Evolutionary conservation across 495 filamentous ascomycete genomes (phyloP).

Genomic region (Apodospora peruviana): DNA sequence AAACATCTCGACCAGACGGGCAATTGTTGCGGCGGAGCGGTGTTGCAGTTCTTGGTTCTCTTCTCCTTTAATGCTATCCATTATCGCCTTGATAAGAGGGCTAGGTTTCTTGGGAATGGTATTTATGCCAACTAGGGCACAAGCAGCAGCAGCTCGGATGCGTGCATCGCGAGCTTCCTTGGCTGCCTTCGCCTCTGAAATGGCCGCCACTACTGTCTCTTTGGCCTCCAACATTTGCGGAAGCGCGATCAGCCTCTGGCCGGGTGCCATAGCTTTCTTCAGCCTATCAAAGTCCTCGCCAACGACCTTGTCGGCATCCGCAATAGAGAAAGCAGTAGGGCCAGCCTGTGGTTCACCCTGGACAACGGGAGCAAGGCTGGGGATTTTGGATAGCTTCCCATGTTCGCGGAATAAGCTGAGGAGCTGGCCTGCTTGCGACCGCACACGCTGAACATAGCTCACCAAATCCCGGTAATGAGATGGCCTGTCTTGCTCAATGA

Average conservation of each 20-base stretch:
- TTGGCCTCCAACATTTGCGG: conserved; percentile 71
- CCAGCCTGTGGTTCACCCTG: conserved; percentile 89
- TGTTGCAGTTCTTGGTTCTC: conserved; percentile 87
- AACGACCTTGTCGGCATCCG: conserved; percentile 80
- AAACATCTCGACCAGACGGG: conserved; percentile 78
- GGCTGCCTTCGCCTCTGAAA: conserved; percentile 69
- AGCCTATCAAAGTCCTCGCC: conserved; percentile 76
- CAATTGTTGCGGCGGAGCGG: conserved; percentile 78
- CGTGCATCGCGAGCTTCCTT: conserved; percentile 83
- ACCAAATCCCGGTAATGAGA: conserved; percentile 80
- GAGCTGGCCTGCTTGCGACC: conserved; percentile 83
- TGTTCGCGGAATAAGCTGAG: conserved; percentile 85
- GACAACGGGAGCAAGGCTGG: conserved; percentile 76
- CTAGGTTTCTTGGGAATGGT: conserved; percentile 87
- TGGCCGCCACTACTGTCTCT: conserved; percentile 58
- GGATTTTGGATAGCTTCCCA: conserved; percentile 73
- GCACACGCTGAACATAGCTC: conserved; percentile 78
- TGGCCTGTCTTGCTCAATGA: conserved; percentile 77
- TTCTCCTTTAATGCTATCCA: conserved; percentile 96
- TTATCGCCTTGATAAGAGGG: conserved; percentile 85
- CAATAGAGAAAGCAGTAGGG: conserved; percentile 82
- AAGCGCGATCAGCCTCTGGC: conserved; percentile 72
- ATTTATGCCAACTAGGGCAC: conserved; percentile 79
- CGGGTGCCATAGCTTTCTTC: conserved; percentile 76
- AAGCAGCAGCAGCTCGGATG: conserved; percentile 78